A percentile compares a stretch with the other conserved stretches of the same genome.
Evolutionary conservation across 345 rosid species (phyloP).

Genomic region (Gossypium anomalum): DNA sequence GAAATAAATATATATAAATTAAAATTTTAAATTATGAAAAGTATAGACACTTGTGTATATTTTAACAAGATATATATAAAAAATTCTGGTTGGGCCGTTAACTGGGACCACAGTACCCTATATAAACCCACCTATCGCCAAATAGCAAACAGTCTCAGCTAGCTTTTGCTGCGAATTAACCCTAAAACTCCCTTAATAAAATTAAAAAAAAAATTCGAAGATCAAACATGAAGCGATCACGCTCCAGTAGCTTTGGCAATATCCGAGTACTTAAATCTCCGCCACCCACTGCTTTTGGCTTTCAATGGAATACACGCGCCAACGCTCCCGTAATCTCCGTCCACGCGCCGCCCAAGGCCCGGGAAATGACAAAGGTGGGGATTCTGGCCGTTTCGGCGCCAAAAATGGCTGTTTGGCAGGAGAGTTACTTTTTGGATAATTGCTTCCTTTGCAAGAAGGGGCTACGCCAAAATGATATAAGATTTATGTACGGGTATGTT

Average conservation of each 20-base stretch:
- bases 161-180: not conserved
- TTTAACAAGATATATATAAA: too few relatives aligned
- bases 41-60: too few relatives aligned
- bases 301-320: not conserved
- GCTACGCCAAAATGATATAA: slow-evolving; percentile 18
- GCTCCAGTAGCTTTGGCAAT: slow-evolving; percentile 25
- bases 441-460: slow-evolving; percentile 34
- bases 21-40: too few relatives aligned
- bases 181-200: not conserved
- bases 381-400: slow-evolving; percentile 27
- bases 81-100: not conserved
- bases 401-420: slow-evolving; percentile 9
- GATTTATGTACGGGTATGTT: slow-evolving; percentile 41
- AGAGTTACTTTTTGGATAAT: slow-evolving; percentile 29
- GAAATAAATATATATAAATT: too few relatives aligned
- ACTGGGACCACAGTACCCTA: slow-evolving; percentile 5
- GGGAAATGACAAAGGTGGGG: slow-evolving; percentile 12
- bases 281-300: not conserved
- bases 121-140: not conserved
- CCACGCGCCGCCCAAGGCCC: slow-evolving; percentile 3
- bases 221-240: slow-evolving; percentile 33
- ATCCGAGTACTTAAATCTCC: slow-evolving; percentile 8
- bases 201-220: not conserved
- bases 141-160: not conserved
- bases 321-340: not conserved